Conservation (phyloP, 2,329 filamentous ascomycete species). For the Cercospora citrullina region DNA sequence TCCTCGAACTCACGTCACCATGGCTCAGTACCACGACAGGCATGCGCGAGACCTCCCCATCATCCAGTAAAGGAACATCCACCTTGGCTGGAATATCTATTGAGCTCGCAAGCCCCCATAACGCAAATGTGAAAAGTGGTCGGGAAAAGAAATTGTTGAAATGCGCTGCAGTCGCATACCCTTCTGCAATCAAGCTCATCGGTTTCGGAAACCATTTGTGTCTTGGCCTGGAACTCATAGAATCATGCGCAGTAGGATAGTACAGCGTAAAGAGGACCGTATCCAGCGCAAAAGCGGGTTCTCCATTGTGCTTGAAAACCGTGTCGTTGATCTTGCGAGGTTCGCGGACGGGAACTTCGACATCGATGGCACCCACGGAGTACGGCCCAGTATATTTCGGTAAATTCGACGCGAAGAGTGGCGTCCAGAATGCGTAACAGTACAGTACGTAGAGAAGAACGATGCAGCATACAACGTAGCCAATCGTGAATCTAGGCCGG, state of each 20-base stretch:
- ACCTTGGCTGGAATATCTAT: conserved; percentile 45
- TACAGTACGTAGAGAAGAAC: conserved; percentile 38
- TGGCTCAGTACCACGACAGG: conserved; percentile 47
- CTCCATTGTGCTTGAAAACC: conserved; percentile 39
- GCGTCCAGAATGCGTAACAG: conserved; percentile 42
- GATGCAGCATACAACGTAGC: conserved; percentile 17
- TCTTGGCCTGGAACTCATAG: conserved; percentile 26
- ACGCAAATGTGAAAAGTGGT: conserved; percentile 40
- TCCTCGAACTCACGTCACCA: conserved; percentile 47
- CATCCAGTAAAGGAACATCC: conserved; percentile 34
- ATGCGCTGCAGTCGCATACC: conserved; percentile 44
- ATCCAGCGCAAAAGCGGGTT: conserved; percentile 43
- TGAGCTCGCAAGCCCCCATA: conserved; percentile 44
- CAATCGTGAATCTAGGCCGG: conserved; percentile 18
- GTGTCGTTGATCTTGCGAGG: conserved; percentile 39
- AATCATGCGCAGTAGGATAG: conserved; percentile 40
- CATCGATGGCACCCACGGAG: conserved; percentile 44
- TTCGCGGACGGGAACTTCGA: conserved; percentile 38
- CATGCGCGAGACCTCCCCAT: conserved; percentile 25
- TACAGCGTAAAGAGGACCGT: conserved; percentile 47
- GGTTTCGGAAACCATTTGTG: conserved; percentile 48
- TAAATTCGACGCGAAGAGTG: conserved; percentile 43
- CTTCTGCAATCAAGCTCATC: conserved; percentile 43
- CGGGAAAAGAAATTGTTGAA: conserved; percentile 39
- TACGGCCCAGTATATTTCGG: conserved; percentile 45